Percentiles rank a stretch among this genome's conserved stretches.
Evolutionary conservation across 495 filamentous ascomycete species (phyloP).

Genomic region (Bathelium albidoporum): DNA sequence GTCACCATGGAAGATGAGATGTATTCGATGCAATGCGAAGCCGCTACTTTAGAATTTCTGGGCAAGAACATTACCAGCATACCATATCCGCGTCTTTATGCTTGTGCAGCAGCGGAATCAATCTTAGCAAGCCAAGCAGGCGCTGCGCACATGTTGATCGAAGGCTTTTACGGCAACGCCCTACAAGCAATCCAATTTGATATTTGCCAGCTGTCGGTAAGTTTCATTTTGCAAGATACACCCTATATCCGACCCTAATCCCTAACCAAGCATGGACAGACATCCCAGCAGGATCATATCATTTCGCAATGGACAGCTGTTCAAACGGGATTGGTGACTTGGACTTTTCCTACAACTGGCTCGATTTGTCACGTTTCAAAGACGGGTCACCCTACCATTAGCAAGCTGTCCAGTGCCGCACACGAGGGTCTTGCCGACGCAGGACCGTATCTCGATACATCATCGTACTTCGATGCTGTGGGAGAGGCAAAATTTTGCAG

Average conservation of each 20-base stretch:
- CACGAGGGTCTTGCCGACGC: not conserved
- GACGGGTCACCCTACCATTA: not conserved
- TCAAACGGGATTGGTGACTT: slow-evolving; percentile 11
- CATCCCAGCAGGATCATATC: slow-evolving; percentile 22
- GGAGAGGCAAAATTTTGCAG: not conserved
- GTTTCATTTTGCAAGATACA: not conserved
- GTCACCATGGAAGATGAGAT: too few relatives aligned
- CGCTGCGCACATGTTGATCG: too few relatives aligned
- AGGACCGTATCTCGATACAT: not conserved
- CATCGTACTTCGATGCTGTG: not conserved
- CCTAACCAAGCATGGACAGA: not conserved
- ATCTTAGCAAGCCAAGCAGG: too few relatives aligned
- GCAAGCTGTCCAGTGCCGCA: slow-evolving; percentile 4
- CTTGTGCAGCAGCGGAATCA: too few relatives aligned
- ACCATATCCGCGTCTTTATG: too few relatives aligned
- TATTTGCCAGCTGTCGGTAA: slow-evolving; percentile 22
- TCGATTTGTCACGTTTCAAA: slow-evolving; percentile 5
- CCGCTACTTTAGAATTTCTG: too few relatives aligned
- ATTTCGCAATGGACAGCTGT: slow-evolving; percentile 24
- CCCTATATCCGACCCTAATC: not conserved
- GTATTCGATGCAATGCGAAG: too few relatives aligned
- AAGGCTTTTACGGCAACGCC: too few relatives aligned
- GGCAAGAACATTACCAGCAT: too few relatives aligned
- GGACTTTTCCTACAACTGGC: slow-evolving; percentile 1
- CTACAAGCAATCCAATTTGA: too few relatives aligned